A percentile compares a stretch with the other conserved stretches of the same genome.
These are phyloP conservation scores for Ochetophila trinervis DNA, from an alignment of 306 rosid genomes.

Conservation along the genomic window DNA sequence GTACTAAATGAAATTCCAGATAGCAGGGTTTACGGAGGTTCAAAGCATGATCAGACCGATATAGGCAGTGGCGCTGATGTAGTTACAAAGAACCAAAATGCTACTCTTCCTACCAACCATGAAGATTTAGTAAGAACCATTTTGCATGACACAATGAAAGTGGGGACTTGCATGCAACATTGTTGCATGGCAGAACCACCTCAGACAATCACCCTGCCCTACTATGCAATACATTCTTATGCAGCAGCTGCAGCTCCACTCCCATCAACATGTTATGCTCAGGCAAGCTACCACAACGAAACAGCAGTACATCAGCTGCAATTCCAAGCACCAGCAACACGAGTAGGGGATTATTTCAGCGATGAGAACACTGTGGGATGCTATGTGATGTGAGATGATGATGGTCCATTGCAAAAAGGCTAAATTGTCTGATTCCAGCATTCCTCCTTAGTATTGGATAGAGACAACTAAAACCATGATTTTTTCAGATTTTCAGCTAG, in stretches of 20 bases:
- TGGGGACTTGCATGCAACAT: conserved; percentile 17
- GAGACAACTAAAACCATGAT: no score
- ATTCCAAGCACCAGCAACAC: conserved; percentile 20
- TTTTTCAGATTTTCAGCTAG: no score
- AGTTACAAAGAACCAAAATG: background rate
- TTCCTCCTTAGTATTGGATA: no score
- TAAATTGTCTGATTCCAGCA: no score
- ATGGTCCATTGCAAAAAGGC: background rate
- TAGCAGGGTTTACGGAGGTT: background rate
- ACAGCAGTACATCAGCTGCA: conserved; percentile 15
- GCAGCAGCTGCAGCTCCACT: conserved; percentile 1
- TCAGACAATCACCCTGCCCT: conserved; percentile 23
- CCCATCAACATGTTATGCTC: conserved; percentile 11
- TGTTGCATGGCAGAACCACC: conserved; percentile 34
- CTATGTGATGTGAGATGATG: conserved; percentile 30
- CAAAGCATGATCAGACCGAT: conserved; percentile 8
- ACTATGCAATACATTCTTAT: conserved; percentile 23
- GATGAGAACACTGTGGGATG: conserved; percentile 44
- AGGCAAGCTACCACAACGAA: conserved; percentile 18
- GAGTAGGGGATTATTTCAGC: conserved; percentile 37
- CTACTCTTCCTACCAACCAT: background rate
- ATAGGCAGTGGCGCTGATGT: background rate
- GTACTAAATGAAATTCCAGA: conserved; percentile 9
- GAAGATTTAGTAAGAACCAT: no score
- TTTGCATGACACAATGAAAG: background rate